A percentile compares a stretch with the other conserved stretches of the same genome.
These are phyloP conservation scores for Arthrobotrys megalospora DNA, from an alignment of 2,329 filamentous ascomycete species.

Conservation along the genomic window DNA sequence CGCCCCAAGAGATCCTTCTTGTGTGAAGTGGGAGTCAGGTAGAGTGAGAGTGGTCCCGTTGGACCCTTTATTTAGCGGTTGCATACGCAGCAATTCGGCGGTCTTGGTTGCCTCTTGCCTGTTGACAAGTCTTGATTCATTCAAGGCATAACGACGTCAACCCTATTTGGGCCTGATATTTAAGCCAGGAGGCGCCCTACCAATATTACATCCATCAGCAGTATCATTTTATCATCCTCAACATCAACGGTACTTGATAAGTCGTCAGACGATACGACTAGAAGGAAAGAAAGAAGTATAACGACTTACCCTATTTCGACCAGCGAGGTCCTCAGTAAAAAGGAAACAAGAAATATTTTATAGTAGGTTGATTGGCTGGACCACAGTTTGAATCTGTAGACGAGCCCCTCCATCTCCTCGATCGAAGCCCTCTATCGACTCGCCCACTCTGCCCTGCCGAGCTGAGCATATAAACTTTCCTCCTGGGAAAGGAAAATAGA, in stretches of 20 bases:
- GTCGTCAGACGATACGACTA: slow-evolving; percentile 2
- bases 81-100: slow-evolving; percentile 2
- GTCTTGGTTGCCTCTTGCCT: slow-evolving; percentile 7
- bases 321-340: slow-evolving; percentile 1
- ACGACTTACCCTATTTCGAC: background rate
- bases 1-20: slow-evolving; percentile 10
- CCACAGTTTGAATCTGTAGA: slow-evolving; percentile 4
- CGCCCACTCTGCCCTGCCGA: background rate
- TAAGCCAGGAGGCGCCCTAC: slow-evolving; percentile 38
- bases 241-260: slow-evolving; percentile 1
- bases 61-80: slow-evolving; percentile 30
- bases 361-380: background rate
- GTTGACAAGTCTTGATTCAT: background rate
- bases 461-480: slow-evolving; percentile 9
- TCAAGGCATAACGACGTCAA: slow-evolving; percentile 47
- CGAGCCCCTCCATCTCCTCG: slow-evolving; percentile 15
- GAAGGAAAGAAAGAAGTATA: background rate
- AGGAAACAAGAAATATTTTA: background rate
- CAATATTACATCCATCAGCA: slow-evolving; percentile 10
- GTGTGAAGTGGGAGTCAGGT: slow-evolving; percentile 22
- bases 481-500: background rate
- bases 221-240: background rate
- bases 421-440: slow-evolving; percentile 15
- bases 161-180: slow-evolving; percentile 27
- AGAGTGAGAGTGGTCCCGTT: slow-evolving; percentile 47